These are phyloP conservation scores for Thielaviopsis populi DNA, from an alignment of 2,329 filamentous ascomycete species.

Conservation along the genomic window DNA sequence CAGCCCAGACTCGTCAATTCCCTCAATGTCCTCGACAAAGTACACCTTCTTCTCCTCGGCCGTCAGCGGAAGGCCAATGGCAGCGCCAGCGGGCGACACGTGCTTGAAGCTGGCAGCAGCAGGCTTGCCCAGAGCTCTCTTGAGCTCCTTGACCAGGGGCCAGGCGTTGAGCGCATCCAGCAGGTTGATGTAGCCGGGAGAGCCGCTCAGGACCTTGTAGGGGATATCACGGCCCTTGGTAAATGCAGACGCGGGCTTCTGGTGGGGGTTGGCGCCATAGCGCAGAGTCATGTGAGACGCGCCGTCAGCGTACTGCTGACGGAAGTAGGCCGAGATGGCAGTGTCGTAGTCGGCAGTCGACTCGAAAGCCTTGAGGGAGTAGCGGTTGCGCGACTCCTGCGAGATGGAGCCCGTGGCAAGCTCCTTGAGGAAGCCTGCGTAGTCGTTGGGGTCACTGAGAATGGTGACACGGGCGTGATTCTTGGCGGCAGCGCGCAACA, in stretches of 20 bases:
- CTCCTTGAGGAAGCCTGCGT: slow-evolving; percentile 84
- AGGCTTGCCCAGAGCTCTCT: slow-evolving; percentile 69
- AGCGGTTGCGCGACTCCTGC: slow-evolving; percentile 69
- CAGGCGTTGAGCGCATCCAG: slow-evolving; percentile 93
- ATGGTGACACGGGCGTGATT: slow-evolving; percentile 94
- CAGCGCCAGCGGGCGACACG: slow-evolving; percentile 89
- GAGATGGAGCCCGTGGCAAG: slow-evolving; percentile 76
- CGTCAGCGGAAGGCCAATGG: slow-evolving; percentile 76
- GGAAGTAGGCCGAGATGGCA: slow-evolving; percentile 93
- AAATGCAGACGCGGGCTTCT: slow-evolving; percentile 87
- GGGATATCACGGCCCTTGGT: slow-evolving; percentile 58
- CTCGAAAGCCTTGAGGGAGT: slow-evolving; percentile 95
- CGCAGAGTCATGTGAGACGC: slow-evolving; percentile 71
- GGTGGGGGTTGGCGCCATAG: slow-evolving; percentile 95
- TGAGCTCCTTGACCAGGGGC: slow-evolving; percentile 93
- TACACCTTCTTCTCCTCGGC: slow-evolving; percentile 91
- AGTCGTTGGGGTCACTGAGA: slow-evolving; percentile 85
- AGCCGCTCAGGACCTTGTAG: slow-evolving; percentile 84
- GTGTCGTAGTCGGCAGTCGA: slow-evolving; percentile 95
- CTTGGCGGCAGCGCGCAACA: slow-evolving; percentile 92
- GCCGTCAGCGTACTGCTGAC: slow-evolving; percentile 82
- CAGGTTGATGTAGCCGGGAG: slow-evolving; percentile 94
- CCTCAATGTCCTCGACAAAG: slow-evolving; percentile 91
- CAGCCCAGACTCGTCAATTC: slow-evolving; percentile 69
- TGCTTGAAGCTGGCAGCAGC: slow-evolving; percentile 98